phyloP scores from a whole-genome alignment of 148 eudicot species.

The Gaultheria prostrata region DNA sequence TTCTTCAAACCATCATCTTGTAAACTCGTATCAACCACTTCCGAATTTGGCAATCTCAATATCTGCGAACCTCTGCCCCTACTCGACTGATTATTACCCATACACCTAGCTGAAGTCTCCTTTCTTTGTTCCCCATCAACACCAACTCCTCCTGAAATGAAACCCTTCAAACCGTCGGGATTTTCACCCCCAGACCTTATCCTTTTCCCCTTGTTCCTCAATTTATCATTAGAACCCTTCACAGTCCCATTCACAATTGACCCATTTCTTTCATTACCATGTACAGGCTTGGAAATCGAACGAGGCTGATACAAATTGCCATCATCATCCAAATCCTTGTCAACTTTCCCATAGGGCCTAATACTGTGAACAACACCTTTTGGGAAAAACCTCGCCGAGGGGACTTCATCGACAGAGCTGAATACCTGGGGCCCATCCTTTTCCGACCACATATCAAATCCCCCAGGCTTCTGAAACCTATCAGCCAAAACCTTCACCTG shows the following conservation, averaged over 20 bases:
- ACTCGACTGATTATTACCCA: conserved; percentile 3
- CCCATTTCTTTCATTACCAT: neutral
- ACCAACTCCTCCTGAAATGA: conserved; percentile 19
- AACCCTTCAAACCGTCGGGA: conserved; percentile 21
- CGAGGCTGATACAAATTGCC: conserved; percentile 11
- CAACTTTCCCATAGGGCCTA: conserved; percentile 54
- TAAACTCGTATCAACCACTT: conserved; percentile 25
- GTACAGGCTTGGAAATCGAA: neutral
- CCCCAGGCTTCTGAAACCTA: conserved; percentile 88
- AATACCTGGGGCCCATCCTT: conserved; percentile 87
- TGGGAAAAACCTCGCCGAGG: conserved; percentile 78
- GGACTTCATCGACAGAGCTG: conserved; percentile 44
- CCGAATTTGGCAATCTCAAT: conserved; percentile 14
- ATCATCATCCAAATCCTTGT: neutral
- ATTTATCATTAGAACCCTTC: conserved; percentile 23
- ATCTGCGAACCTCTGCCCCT: conserved; percentile 20
- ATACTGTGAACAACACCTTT: conserved; percentile 87
- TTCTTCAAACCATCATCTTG: conserved; percentile 8
- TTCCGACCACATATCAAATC: conserved; percentile 86
- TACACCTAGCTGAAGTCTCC: neutral
- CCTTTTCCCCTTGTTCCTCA: conserved; percentile 23
- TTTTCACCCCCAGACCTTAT: conserved; percentile 2
- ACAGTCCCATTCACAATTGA: neutral
- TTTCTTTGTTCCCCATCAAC: conserved; percentile 15
- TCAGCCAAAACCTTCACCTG: conserved; percentile 74